Evolutionary conservation across 2,329 filamentous ascomycete genomes (phyloP).

Genomic region (Beauveria medogensis): DNA sequence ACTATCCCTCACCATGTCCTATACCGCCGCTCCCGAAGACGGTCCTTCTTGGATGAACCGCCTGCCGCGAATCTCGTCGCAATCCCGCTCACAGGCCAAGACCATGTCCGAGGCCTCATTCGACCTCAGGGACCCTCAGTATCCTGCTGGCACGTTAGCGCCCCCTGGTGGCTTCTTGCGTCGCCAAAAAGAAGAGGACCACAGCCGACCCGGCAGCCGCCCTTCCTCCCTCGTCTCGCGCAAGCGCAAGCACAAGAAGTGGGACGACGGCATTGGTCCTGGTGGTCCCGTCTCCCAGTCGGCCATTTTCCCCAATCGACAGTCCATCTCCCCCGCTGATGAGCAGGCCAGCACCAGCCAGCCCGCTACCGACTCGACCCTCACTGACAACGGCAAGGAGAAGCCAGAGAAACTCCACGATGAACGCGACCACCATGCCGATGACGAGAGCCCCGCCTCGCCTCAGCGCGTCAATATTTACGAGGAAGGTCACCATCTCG

Average conservation of each 20-base stretch:
- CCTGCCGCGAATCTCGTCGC: slow-evolving; percentile 61
- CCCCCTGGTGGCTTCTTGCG: slow-evolving; percentile 74
- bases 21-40: slow-evolving; percentile 82
- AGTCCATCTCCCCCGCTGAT: slow-evolving; percentile 18
- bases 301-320: slow-evolving; percentile 67
- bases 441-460: slow-evolving; percentile 10
- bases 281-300: slow-evolving; percentile 87
- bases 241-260: slow-evolving; percentile 57
- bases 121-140: slow-evolving; percentile 48
- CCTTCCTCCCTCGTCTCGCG: slow-evolving; percentile 52
- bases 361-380: slow-evolving; percentile 26
- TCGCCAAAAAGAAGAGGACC: slow-evolving; percentile 69
- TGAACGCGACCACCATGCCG: slow-evolving; percentile 8
- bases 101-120: slow-evolving; percentile 73
- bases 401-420: slow-evolving; percentile 16
- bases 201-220: slow-evolving; percentile 45
- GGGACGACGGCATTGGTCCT: slow-evolving; percentile 63
- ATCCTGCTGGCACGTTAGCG: slow-evolving; percentile 63
- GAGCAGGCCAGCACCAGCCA: slow-evolving; percentile 21
- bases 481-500: slow-evolving; percentile 68
- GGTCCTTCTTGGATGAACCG: slow-evolving; percentile 93
- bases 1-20: slow-evolving; percentile 88
- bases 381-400: slow-evolving; percentile 25
- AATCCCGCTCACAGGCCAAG: slow-evolving; percentile 73
- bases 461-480: slow-evolving; percentile 55